Percentiles rank a stretch among this genome's conserved stretches.
phyloP scores from a whole-genome alignment of 495 filamentous ascomycete species.

The Rhypophila decipiens region DNA sequence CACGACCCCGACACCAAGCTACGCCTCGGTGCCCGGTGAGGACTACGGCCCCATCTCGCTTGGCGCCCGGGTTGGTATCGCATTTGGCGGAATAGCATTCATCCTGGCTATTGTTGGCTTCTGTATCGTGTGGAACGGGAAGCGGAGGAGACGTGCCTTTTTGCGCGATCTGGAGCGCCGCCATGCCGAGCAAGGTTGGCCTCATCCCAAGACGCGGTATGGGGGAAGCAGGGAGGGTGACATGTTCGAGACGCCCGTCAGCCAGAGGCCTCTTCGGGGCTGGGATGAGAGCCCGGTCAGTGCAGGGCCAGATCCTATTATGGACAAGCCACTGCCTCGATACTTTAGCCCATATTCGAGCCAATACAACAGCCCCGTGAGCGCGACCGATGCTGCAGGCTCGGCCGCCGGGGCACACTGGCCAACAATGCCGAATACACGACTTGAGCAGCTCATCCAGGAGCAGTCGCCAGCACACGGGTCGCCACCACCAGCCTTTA shows the following conservation, averaged over 20 bases:
- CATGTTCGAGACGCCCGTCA: constrained; percentile 43
- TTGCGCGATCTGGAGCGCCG: constrained; percentile 30
- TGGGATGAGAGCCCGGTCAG: constrained; percentile 44
- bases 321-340: constrained; percentile 25
- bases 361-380: constrained; percentile 42
- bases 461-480: constrained; percentile 8
- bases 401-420: constrained; percentile 22
- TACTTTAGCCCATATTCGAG: constrained; percentile 45
- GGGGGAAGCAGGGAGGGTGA: constrained; percentile 19
- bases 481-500: constrained; percentile 19
- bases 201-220: constrained; percentile 23
- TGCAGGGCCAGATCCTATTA: constrained; percentile 24
- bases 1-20: constrained; percentile 30
- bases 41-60: constrained; percentile 37
- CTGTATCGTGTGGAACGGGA: constrained; percentile 43
- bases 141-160: constrained; percentile 38
- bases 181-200: constrained; percentile 32
- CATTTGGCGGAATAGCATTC: constrained; percentile 38
- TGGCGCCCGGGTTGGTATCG: constrained; percentile 48
- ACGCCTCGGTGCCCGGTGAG: constrained; percentile 11
- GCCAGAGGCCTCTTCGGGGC: constrained; percentile 38
- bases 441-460: constrained; percentile 17
- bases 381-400: constrained; percentile 25
- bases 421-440: constrained; percentile 16
- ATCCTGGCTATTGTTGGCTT: constrained; percentile 37